Conservation (phyloP, 2,329 filamentous ascomycete species). For the Coniochaeta sp. region DNA sequence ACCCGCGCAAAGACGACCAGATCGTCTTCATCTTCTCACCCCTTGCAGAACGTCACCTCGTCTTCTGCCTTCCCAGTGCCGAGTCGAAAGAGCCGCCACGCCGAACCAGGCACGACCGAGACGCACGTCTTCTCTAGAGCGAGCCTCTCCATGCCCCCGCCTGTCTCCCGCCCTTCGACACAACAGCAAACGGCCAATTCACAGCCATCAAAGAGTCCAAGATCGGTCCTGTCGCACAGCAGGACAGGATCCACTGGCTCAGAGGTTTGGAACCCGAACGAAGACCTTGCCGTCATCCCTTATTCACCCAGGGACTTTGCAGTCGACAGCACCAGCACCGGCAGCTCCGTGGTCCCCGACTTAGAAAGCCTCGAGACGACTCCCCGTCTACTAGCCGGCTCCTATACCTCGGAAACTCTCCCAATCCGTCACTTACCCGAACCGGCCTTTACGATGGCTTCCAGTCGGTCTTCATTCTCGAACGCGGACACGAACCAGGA, state of each 20-base stretch:
- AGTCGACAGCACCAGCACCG: constrained; percentile 17
- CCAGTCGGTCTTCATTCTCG: constrained; percentile 38
- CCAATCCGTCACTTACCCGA: constrained; percentile 37
- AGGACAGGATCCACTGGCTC: constrained; percentile 35
- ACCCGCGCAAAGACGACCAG: background rate
- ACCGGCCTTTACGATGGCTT: constrained; percentile 28
- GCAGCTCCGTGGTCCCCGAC: background rate
- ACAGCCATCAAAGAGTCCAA: constrained; percentile 28
- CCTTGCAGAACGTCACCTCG: constrained; percentile 29
- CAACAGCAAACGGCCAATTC: background rate
- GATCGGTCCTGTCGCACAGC: constrained; percentile 31
- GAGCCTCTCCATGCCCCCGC: constrained; percentile 58
- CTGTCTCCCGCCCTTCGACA: constrained; percentile 26
- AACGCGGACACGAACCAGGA: constrained; percentile 33
- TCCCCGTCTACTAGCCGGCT: constrained; percentile 33
- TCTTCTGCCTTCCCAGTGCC: constrained; percentile 24
- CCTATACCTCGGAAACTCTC: constrained; percentile 16
- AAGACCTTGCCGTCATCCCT: constrained; percentile 9
- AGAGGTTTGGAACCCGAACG: constrained; percentile 30
- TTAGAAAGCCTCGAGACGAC: constrained; percentile 26
- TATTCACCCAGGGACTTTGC: constrained; percentile 13
- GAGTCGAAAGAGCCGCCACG: constrained; percentile 49
- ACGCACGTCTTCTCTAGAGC: constrained; percentile 51
- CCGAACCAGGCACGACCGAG: constrained; percentile 52
- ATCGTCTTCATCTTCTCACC: constrained; percentile 22